Base-by-base conservation (phyloP, 2,329 filamentous ascomycete species). In the Remersonia thermophila region DNA sequence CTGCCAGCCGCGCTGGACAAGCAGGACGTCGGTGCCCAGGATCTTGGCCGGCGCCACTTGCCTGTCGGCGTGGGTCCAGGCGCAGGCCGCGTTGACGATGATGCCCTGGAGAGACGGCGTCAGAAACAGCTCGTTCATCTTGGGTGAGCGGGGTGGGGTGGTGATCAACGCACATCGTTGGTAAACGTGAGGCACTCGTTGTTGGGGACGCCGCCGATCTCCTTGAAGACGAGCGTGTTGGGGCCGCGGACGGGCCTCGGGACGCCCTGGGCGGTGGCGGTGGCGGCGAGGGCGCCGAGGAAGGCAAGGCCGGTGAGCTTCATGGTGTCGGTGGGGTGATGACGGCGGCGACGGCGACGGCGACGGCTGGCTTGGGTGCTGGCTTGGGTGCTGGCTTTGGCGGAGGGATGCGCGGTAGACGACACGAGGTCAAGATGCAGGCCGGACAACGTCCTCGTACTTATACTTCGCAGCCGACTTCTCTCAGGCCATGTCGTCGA, bases 1-100 rank as follows among this genome's bases (percentile, higher is more conserved):
- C 14, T 47, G 51, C 43, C 61, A 62, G 7, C 49, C 42, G 23
- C 57, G 53, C 46, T 63, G 58, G 5, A 63, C 55, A 8, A 54
- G 47, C 13, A 63, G 52, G 3, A 58, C 55, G 23, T 51, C 36
- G 17, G 46, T 41, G 18, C 55, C 54, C 27, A 51, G 45, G 16
- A 56, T 35, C 7, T 53, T 59, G 7, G 54, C 52, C 10, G 58
- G 57, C 3, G 55, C 60, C 3, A 62, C 47, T 46, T 63, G 56
- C n/a, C 59, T 53, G 46, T 62, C 58, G 7, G 55, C 57, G 6
- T 58, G 48, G 3, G 47, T 47, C 42, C 56, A 43, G 33, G 53
- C 57, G 34, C 58, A 61, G 20, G 58, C 58, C 18, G 59, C 57
- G 35, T 63, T 55, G 31, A 62, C 60, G 14, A 62, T 61, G 26